phyloP scores from a whole-genome alignment of 768 basidiomycete genomes.

The Suillus americanus region DNA sequence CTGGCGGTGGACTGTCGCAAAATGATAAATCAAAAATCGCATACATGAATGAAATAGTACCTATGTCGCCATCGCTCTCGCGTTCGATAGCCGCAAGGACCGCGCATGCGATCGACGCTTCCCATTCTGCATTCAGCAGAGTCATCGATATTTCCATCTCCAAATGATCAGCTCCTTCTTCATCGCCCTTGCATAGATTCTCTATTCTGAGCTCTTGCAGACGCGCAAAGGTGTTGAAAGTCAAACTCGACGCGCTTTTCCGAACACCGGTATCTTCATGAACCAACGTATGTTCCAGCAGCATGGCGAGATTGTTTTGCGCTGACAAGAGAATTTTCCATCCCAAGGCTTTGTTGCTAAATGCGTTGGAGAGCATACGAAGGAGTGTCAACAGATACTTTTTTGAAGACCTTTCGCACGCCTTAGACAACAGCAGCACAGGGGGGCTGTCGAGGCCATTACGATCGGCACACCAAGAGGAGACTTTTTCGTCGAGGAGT shows the following conservation, averaged over 20 bases:
- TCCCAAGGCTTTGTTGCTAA: constrained; percentile 44
- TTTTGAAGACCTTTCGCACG: constrained; percentile 34
- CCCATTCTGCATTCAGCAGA: constrained; percentile 58
- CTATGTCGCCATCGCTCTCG: constrained; percentile 74
- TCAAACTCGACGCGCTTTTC: constrained; percentile 79
- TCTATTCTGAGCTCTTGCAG: constrained; percentile 63
- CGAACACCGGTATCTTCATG: constrained; percentile 67
- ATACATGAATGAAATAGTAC: constrained; percentile 42
- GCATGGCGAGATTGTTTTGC: constrained; percentile 41
- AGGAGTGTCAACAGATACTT: constrained; percentile 66
- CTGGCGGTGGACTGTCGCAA: constrained; percentile 72
- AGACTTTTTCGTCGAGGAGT: constrained; percentile 61
- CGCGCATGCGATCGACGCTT: constrained; percentile 80
- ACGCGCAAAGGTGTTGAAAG: constrained; percentile 67
- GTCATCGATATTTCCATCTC: background rate
- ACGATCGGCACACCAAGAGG: constrained; percentile 45
- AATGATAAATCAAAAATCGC: background rate
- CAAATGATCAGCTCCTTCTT: constrained; percentile 48
- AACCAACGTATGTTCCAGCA: constrained; percentile 68
- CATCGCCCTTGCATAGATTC: constrained; percentile 34
- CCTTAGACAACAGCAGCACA: constrained; percentile 44
- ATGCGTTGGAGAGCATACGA: constrained; percentile 68
- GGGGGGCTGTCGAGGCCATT: constrained; percentile 41
- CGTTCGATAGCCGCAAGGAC: constrained; percentile 74
- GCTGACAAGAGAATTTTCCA: constrained; percentile 38